Percentiles rank a stretch among this genome's conserved stretches.
Evolutionary conservation across 805 yeast genomes (phyloP).

Genomic region (Ogataea pilisensis): DNA sequence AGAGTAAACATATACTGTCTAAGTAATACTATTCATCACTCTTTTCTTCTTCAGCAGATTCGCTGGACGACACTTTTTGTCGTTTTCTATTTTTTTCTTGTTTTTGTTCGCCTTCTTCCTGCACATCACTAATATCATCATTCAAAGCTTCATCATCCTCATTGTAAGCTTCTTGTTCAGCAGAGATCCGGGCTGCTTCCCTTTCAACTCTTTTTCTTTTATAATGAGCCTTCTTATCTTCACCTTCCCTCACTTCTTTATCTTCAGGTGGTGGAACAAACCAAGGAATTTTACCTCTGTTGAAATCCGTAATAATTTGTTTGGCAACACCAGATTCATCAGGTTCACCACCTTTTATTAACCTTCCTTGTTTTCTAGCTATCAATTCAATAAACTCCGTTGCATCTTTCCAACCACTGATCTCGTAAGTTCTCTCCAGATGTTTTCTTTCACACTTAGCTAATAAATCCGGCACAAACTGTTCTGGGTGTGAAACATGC

Average conservation of each 20-base stretch:
- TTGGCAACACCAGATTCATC: conserved; percentile 93
- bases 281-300: conserved; percentile 98
- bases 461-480: conserved; percentile 83
- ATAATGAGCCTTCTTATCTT: conserved; percentile 48
- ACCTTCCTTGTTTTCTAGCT: conserved; percentile 90
- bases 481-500: conserved; percentile 93
- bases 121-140: conserved; percentile 16
- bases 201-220: conserved; percentile 52
- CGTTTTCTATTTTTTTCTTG: conserved; percentile 1
- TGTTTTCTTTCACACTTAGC: conserved; percentile 84
- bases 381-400: conserved; percentile 83
- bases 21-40: conserved; percentile 1
- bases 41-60: conserved; percentile 14
- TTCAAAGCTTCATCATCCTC: conserved; percentile 21
- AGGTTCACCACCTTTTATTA: conserved; percentile 96
- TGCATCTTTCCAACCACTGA: conserved; percentile 80
- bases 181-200: conserved; percentile 32
- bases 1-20: no score
- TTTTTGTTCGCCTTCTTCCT: conserved; percentile 20
- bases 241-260: conserved; percentile 52
- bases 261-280: conserved; percentile 90
- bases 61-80: not conserved
- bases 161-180: conserved; percentile 24
- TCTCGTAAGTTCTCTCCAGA: conserved; percentile 91
- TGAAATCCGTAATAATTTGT: conserved; percentile 87